Evolutionary conservation across 208 protist genomes (phyloP).

Genomic region (Crithidia expoeki): DNA sequence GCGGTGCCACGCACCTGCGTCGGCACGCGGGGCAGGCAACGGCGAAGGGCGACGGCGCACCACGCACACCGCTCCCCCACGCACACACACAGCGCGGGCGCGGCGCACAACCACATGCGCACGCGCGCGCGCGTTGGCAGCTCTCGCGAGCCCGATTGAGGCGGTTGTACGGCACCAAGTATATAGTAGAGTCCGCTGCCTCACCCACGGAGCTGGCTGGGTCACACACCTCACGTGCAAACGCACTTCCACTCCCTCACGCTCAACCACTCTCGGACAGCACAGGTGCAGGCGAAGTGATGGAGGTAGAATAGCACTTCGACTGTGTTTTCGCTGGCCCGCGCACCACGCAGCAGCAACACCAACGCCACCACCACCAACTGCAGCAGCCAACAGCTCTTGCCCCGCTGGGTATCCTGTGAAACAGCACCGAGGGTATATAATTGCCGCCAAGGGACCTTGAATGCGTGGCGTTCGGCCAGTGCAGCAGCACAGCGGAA

Average conservation of each 20-base stretch:
- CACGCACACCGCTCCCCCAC: too few relatives aligned
- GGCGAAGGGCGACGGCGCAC: too few relatives aligned
- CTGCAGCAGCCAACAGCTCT: conserved; percentile 13
- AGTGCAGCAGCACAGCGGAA: not conserved
- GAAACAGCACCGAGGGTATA: conserved; percentile 36
- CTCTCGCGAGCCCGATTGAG: conserved; percentile 41
- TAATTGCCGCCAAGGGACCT: conserved; percentile 47
- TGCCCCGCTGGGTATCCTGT: conserved; percentile 43
- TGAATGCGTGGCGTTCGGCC: conserved; percentile 12
- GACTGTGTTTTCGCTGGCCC: conserved; percentile 41
- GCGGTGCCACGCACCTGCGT: too few relatives aligned
- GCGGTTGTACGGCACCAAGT: conserved; percentile 28
- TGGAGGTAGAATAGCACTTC: conserved; percentile 18
- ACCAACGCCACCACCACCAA: not conserved
- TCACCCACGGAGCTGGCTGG: conserved; percentile 31
- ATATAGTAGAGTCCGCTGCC: conserved; percentile 31
- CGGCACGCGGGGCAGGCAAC: too few relatives aligned
- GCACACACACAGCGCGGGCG: conserved; percentile 18
- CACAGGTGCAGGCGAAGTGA: conserved; percentile 42
- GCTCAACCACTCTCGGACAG: conserved; percentile 6
- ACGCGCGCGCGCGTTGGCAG: not conserved
- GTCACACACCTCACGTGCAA: not conserved
- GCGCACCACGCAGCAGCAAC: too few relatives aligned
- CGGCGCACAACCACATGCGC: not conserved
- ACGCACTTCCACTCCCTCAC: not conserved